Evolutionary conservation across 257 asterid species (phyloP).

Genomic region (Solanum tarijense): DNA sequence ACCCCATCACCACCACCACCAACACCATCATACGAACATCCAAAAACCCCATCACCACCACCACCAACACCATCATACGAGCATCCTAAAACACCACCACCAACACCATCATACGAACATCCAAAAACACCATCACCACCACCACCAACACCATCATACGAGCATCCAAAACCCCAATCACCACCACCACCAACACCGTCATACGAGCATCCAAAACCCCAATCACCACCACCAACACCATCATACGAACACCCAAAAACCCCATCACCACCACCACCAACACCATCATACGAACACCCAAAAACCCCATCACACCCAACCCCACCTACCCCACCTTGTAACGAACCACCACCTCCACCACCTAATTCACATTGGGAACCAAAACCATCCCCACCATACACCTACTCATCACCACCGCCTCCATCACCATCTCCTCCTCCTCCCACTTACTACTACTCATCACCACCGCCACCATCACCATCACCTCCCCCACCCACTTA

Average conservation of each 20-base stretch:
- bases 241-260: too few relatives aligned
- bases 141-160: slow-evolving; percentile 10
- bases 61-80: slow-evolving; percentile 8
- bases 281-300: slow-evolving; percentile 4
- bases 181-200: background rate
- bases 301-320: slow-evolving; percentile 15
- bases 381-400: slow-evolving; percentile 13
- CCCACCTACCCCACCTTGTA: slow-evolving; percentile 22
- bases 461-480: slow-evolving; percentile 24
- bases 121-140: slow-evolving; percentile 8
- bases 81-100: background rate
- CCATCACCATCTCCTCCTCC: slow-evolving; percentile 26
- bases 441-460: background rate
- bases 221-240: slow-evolving; percentile 11
- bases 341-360: slow-evolving; percentile 8
- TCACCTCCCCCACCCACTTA: slow-evolving; percentile 13
- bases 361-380: slow-evolving; percentile 17
- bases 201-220: too few relatives aligned
- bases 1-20: too few relatives aligned
- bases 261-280: background rate
- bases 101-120: too few relatives aligned
- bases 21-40: background rate
- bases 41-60: slow-evolving; percentile 7
- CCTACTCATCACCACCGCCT: slow-evolving; percentile 7
- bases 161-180: background rate